A percentile compares a stretch with the other conserved stretches of the same genome.
Conservation (phyloP, 176 grass and related monocot species). For the Eragrostis curvula region DNA sequence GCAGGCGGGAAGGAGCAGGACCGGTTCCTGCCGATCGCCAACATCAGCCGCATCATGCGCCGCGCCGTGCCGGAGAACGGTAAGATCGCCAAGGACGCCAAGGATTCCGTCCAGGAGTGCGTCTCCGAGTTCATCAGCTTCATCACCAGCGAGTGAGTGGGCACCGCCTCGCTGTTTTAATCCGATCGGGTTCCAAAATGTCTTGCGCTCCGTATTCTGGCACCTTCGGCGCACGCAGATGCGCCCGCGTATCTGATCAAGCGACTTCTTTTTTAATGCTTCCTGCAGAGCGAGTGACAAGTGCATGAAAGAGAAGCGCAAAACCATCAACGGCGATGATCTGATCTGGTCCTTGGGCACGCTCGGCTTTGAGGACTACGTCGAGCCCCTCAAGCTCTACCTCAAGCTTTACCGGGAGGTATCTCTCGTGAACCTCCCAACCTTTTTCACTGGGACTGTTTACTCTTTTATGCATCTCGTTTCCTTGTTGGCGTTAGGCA, state of each 20-base stretch:
- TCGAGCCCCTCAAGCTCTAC: conserved; percentile 74
- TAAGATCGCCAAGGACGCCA: conserved; percentile 83
- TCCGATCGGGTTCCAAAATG: neutral
- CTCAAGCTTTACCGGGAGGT: conserved; percentile 75
- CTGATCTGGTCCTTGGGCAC: conserved; percentile 70
- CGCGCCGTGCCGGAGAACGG: conserved; percentile 77
- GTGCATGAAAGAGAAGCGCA: conserved; percentile 82
- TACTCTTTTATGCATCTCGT: neutral
- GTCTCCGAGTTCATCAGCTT: conserved; percentile 91
- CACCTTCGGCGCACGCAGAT: no score
- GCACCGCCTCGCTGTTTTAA: neutral
- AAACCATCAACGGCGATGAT: conserved; percentile 81
- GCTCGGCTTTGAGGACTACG: conserved; percentile 76
- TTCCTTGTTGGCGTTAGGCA: neutral
- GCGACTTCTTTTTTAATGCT: neutral
- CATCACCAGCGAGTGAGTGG: conserved; percentile 72
- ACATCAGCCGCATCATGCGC: conserved; percentile 78
- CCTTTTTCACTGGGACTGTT: neutral
- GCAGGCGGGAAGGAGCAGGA: conserved; percentile 62
- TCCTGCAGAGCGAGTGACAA: conserved; percentile 73
- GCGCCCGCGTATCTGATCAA: neutral
- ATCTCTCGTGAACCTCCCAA: neutral
- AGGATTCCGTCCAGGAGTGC: conserved; percentile 84
- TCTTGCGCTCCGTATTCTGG: no score
- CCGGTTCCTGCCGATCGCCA: conserved; percentile 77